phyloP scores from a whole-genome alignment of 352 stramenopile species.

The Plasmopara viticola region DNA sequence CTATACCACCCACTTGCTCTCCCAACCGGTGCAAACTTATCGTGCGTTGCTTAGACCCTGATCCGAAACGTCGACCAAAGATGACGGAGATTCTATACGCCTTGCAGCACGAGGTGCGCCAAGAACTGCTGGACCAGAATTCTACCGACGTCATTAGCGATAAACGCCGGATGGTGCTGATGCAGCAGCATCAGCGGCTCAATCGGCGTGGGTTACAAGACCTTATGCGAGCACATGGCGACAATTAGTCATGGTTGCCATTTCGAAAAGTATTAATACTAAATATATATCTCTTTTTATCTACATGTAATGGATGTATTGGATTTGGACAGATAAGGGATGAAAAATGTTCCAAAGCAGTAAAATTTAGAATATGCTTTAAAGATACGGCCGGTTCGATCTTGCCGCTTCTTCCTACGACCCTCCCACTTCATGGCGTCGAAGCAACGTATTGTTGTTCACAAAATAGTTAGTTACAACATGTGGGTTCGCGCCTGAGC shows the following conservation, averaged over 20 bases:
- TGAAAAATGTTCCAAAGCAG: too few relatives aligned
- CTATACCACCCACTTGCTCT: constrained; percentile 52
- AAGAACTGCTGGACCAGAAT: constrained; percentile 67
- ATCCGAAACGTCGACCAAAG: constrained; percentile 50
- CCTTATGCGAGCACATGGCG: constrained; percentile 29
- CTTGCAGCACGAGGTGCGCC: constrained; percentile 67
- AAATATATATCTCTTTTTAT: too few relatives aligned
- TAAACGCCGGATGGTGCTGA: constrained; percentile 58
- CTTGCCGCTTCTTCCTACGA: constrained; percentile 1
- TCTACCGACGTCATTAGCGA: constrained; percentile 54
- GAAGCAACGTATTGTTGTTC: constrained; percentile 7
- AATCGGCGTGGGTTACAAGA: constrained; percentile 65
- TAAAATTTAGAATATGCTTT: too few relatives aligned
- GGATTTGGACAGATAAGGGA: too few relatives aligned
- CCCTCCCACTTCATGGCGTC: constrained; percentile 9
- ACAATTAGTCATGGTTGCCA: constrained; percentile 8
- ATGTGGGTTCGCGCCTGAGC: background rate
- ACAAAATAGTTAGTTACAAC: background rate
- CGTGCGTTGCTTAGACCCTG: constrained; percentile 47
- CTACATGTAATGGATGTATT: too few relatives aligned
- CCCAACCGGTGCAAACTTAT: constrained; percentile 64
- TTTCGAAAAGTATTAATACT: too few relatives aligned
- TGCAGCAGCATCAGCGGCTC: constrained; percentile 71
- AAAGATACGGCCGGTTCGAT: too few relatives aligned
- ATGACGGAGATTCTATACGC: constrained; percentile 75